phyloP scores from a whole-genome alignment of 2,329 filamentous ascomycete genomes.

The Sclerotinia glacialis region DNA sequence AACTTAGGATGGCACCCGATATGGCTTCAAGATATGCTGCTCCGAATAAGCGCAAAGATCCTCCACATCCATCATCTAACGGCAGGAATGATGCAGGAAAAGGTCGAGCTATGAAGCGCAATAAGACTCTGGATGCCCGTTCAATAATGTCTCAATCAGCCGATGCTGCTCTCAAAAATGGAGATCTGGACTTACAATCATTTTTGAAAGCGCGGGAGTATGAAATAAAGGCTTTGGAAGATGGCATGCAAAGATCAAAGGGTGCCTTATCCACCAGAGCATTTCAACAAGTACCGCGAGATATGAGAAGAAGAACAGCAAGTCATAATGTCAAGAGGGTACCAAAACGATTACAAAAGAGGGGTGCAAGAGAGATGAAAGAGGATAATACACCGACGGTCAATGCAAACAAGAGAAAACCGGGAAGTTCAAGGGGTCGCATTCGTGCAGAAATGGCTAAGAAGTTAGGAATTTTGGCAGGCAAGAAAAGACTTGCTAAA shows the following conservation, averaged over 20 bases:
- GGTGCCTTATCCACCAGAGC: conserved; percentile 62
- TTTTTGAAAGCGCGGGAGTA: conserved; percentile 85
- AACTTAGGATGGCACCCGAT: background rate
- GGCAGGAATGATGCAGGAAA: conserved; percentile 23
- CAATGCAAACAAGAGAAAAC: conserved; percentile 61
- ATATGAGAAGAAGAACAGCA: conserved; percentile 80
- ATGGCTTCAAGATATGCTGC: conserved; percentile 30
- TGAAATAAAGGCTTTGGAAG: conserved; percentile 81
- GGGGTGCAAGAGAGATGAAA: conserved; percentile 71
- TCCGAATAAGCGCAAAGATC: conserved; percentile 35
- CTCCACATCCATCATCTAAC: conserved; percentile 28
- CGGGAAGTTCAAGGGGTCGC: conserved; percentile 54
- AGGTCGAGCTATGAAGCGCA: conserved; percentile 41
- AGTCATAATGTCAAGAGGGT: conserved; percentile 94
- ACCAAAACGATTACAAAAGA: conserved; percentile 68
- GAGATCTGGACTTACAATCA: conserved; percentile 78
- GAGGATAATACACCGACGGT: conserved; percentile 90
- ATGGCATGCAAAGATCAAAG: conserved; percentile 75
- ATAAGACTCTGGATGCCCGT: conserved; percentile 45
- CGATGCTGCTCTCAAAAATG: conserved; percentile 52
- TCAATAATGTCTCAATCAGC: conserved; percentile 46
- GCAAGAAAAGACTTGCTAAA: conserved; percentile 51
- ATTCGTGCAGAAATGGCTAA: conserved; percentile 75
- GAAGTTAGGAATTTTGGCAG: conserved; percentile 62
- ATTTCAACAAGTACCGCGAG: conserved; percentile 86